phyloP scores from a whole-genome alignment of 2,329 filamentous ascomycete species.

The Mariannaea elegans region DNA sequence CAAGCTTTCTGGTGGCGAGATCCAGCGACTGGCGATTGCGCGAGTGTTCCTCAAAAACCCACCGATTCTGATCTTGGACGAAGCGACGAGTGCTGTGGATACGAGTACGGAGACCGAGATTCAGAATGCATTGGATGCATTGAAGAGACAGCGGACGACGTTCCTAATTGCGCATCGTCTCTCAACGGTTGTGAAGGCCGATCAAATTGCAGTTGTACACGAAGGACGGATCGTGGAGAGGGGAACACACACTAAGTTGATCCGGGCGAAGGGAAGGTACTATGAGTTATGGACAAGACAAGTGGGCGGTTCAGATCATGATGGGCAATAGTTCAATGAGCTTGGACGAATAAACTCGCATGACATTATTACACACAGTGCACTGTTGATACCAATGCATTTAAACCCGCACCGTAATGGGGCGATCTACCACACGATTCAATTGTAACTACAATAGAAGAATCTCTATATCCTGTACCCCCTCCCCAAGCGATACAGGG shows the following conservation, averaged over 20 bases:
- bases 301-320: background rate
- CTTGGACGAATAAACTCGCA: no score
- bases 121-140: conserved; percentile 54
- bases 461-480: no score
- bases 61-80: conserved; percentile 52
- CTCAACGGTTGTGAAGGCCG: conserved; percentile 54
- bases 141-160: conserved; percentile 60
- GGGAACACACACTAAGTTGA: conserved; percentile 59
- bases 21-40: conserved; percentile 59
- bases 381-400: no score
- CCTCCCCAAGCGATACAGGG: no score
- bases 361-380: no score
- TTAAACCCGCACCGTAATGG: no score
- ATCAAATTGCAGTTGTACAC: conserved; percentile 63
- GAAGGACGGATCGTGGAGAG: conserved; percentile 60
- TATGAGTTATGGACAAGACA: conserved; percentile 61
- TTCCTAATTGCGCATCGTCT: conserved; percentile 59
- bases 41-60: conserved; percentile 45
- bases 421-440: background rate
- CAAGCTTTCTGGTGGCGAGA: conserved; percentile 60
- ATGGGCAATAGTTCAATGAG: background rate
- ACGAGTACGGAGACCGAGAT: conserved; percentile 55
- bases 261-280: conserved; percentile 59
- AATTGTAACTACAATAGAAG: no score
- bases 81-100: conserved; percentile 61